phyloP scores from a whole-genome alignment of 2,329 filamentous ascomycete species.

The Chaetomium globosum region DNA sequence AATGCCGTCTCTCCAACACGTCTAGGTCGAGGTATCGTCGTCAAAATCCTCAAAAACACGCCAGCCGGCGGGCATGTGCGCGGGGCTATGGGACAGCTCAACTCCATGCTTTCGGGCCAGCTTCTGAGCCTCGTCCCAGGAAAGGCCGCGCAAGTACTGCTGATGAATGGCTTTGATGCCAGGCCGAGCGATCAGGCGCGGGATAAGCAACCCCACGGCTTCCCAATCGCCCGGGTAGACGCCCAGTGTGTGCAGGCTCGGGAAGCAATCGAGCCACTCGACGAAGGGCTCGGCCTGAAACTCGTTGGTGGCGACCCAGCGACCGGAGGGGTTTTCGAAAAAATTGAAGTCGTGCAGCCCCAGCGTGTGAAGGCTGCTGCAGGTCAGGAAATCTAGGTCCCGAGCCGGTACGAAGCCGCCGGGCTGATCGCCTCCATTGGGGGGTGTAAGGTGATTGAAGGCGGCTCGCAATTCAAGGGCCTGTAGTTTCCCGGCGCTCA shows the following conservation, averaged over 20 bases:
- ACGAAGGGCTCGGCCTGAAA: constrained; percentile 35
- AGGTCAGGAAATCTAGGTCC: constrained; percentile 27
- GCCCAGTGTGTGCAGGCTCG: constrained; percentile 30
- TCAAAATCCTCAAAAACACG: constrained; percentile 6
- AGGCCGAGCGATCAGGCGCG: constrained; percentile 26
- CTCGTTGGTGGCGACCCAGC: not conserved
- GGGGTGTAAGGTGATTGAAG: not conserved
- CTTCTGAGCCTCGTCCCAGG: constrained; percentile 24
- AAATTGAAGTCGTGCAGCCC: constrained; percentile 36
- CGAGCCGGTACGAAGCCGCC: constrained; percentile 6
- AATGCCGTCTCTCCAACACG: not conserved
- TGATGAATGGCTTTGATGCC: constrained; percentile 29
- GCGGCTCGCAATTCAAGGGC: constrained; percentile 30
- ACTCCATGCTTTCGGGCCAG: constrained; percentile 25
- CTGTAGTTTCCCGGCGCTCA: constrained; percentile 23
- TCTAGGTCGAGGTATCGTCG: not conserved
- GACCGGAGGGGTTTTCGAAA: constrained; percentile 7
- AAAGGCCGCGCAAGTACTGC: constrained; percentile 20
- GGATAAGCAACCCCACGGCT: constrained; percentile 17
- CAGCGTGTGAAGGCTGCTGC: constrained; percentile 30
- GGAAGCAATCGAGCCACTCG: constrained; percentile 34
- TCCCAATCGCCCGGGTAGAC: constrained; percentile 28
- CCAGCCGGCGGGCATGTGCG: not conserved
- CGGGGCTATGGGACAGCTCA: constrained; percentile 18
- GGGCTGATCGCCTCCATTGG: not conserved